Evolutionary conservation across 768 basidiomycete species (phyloP).

Genomic region (Vishniacozyma victoriae): DNA sequence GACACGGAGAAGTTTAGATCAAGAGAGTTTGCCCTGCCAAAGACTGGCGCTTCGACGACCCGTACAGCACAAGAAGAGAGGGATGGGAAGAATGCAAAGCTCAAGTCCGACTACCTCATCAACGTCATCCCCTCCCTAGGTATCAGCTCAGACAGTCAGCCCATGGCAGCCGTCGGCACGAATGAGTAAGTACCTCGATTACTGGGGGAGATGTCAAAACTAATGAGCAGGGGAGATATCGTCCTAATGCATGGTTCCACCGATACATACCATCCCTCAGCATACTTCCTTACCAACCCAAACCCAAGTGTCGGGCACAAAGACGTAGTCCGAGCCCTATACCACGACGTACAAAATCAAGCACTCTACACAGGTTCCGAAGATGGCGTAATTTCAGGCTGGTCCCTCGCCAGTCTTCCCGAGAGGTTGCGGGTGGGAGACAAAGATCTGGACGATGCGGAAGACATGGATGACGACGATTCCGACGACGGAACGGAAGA

Average conservation of each 20-base stretch:
- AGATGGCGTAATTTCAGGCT: conserved; percentile 43
- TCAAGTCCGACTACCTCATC: conserved; percentile 35
- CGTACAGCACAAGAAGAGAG: conserved; percentile 34
- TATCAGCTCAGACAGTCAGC: conserved; percentile 25
- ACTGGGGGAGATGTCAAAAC: background rate
- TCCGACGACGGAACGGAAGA: conserved; percentile 16
- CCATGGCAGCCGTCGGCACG: conserved; percentile 38
- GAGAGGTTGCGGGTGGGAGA: conserved; percentile 31
- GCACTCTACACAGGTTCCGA: conserved; percentile 46
- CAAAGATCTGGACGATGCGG: conserved; percentile 34
- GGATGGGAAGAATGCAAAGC: conserved; percentile 10
- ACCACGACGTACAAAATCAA: conserved; percentile 36
- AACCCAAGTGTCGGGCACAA: conserved; percentile 29
- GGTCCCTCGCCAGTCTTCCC: conserved; percentile 28
- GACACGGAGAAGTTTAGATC: conserved; percentile 33
- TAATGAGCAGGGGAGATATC: conserved; percentile 37
- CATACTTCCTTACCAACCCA: conserved; percentile 33
- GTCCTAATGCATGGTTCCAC: conserved; percentile 35
- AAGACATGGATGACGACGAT: conserved; percentile 26
- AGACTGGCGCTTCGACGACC: conserved; percentile 10
- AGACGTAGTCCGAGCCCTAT: conserved; percentile 42
- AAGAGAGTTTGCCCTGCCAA: conserved; percentile 15
- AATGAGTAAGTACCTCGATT: conserved; percentile 33
- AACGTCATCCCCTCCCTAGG: conserved; percentile 41
- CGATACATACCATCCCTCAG: conserved; percentile 34